These are phyloP conservation scores for Scleromitrula shiraiana DNA, from an alignment of 2,329 filamentous ascomycete species.

Conservation along the genomic window DNA sequence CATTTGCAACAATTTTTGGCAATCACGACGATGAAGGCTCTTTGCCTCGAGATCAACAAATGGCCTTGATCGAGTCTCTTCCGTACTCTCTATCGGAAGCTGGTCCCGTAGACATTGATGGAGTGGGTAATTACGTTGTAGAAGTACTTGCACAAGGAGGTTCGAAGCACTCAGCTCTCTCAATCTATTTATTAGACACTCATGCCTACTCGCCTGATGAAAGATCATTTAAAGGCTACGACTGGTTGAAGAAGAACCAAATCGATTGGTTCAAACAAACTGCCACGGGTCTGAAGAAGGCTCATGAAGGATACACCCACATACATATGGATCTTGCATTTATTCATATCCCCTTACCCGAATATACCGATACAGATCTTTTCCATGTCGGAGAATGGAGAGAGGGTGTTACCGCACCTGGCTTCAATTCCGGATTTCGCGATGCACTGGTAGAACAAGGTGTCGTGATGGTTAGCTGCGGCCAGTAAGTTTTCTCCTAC, in stretches of 20 bases:
- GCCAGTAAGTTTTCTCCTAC: slow-evolving; percentile 63
- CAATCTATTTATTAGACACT: slow-evolving; percentile 90
- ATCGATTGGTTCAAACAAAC: slow-evolving; percentile 91
- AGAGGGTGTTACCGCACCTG: slow-evolving; percentile 79
- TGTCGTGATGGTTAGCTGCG: slow-evolving; percentile 79
- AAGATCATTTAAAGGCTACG: slow-evolving; percentile 81
- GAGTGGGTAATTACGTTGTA: slow-evolving; percentile 90
- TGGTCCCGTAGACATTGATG: slow-evolving; percentile 76
- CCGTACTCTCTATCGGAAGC: slow-evolving; percentile 84
- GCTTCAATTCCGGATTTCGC: slow-evolving; percentile 86
- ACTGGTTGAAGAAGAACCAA: slow-evolving; percentile 92
- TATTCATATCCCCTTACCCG: slow-evolving; percentile 92
- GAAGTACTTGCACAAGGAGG: slow-evolving; percentile 76
- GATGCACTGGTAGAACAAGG: slow-evolving; percentile 82
- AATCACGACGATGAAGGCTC: slow-evolving; percentile 90
- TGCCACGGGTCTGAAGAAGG: slow-evolving; percentile 62
- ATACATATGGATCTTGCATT: slow-evolving; percentile 95
- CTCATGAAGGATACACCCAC: slow-evolving; percentile 77
- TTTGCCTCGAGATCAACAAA: slow-evolving; percentile 67
- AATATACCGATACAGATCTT: slow-evolving; percentile 62
- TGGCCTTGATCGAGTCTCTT: slow-evolving; percentile 77
- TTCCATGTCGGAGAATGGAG: slow-evolving; percentile 63
- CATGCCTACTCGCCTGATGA: slow-evolving; percentile 90
- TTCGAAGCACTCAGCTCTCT: slow-evolving; percentile 81
- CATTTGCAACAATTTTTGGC: slow-evolving; percentile 89